A percentile compares a stretch with the other conserved stretches of the same genome.
phyloP scores from a whole-genome alignment of 1,284 basidiomycete genomes.

The Cutaneotrichosporon sp. region DNA sequence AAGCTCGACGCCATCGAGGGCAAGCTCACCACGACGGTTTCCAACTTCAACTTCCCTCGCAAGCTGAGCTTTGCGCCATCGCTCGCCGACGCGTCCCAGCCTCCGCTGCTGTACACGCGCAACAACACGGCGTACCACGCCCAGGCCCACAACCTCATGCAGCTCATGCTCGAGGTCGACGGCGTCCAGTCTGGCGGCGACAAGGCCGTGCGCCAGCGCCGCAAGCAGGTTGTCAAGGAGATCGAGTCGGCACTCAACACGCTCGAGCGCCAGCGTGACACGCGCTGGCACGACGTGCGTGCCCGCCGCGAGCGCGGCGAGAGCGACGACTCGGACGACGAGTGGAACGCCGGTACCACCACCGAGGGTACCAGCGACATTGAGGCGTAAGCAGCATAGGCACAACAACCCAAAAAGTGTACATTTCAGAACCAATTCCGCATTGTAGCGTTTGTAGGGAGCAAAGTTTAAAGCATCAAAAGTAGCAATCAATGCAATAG shows the following conservation, averaged over 20 bases:
- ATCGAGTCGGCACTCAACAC: constrained; percentile 61
- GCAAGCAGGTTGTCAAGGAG: constrained; percentile 57
- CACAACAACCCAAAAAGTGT: background rate
- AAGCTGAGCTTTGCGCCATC: constrained; percentile 32
- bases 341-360: background rate
- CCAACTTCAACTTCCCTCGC: constrained; percentile 36
- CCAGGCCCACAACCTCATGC: constrained; percentile 59
- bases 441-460: background rate
- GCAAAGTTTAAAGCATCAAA: no score
- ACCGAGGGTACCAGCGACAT: constrained; percentile 3
- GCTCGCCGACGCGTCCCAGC: constrained; percentile 19
- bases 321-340: constrained; percentile 26
- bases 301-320: constrained; percentile 31
- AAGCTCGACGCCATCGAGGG: constrained; percentile 28
- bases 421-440: background rate
- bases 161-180: constrained; percentile 61
- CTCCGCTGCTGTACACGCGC: constrained; percentile 52
- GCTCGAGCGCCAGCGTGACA: constrained; percentile 51
- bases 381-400: constrained; percentile 5
- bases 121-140: constrained; percentile 57
- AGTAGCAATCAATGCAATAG: no score
- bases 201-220: constrained; percentile 54
- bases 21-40: constrained; percentile 25
- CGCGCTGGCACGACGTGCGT: constrained; percentile 38
- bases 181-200: constrained; percentile 62